Base-by-base conservation (phyloP, 352 stramenopile genomes). In the Phytophthora quininea region DNA sequence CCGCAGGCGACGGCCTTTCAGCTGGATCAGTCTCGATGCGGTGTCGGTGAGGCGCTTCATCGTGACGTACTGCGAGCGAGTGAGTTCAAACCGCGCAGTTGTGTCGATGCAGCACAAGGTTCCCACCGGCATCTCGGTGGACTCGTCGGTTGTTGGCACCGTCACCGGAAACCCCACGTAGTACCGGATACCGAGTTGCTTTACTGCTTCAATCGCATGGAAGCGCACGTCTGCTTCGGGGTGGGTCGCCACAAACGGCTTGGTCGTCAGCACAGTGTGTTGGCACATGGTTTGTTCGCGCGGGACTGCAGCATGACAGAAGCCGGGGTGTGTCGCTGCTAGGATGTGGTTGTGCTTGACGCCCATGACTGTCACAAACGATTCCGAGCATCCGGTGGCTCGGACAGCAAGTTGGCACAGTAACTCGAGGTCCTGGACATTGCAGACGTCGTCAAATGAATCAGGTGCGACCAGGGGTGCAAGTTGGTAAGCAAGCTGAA, bases 151-250 rank as follows among this genome's bases (percentile, higher is more conserved):
- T 8, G 43, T 58, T 14, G 49, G 43, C 37, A 71, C 67, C 1
- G 43, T 68, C 10, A 84, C 50, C 1, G 76, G 76, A 27, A 84
- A 80, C 8, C 76, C 76, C 3, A 74, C 68, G 54, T 84, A 84
- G 52, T 63, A 80, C 0, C 66, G 65, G 37, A 82, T 70, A 3
- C 58, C 54, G 4, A 73, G 40, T 0, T 53, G 43, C 47, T 69
- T 59, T 3, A 71, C 52, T 0, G 57, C 43, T 38, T 29, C 14
- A 2, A 74, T 74, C 31, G 64, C 54, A 14, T 84, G 71, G 31
- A 84, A 76, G 3, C 76, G 76, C 5, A 81, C 69, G 46, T 84
- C 76, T 14, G 76, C 64, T 40, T 80, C 62, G 3, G 62, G 63
- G 27, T 84, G 58, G 6, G 58, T 67, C 2, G 66, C 54, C 30